Base-by-base conservation (phyloP, 176 grass and related monocot species). In the Musa troglodytarum region DNA sequence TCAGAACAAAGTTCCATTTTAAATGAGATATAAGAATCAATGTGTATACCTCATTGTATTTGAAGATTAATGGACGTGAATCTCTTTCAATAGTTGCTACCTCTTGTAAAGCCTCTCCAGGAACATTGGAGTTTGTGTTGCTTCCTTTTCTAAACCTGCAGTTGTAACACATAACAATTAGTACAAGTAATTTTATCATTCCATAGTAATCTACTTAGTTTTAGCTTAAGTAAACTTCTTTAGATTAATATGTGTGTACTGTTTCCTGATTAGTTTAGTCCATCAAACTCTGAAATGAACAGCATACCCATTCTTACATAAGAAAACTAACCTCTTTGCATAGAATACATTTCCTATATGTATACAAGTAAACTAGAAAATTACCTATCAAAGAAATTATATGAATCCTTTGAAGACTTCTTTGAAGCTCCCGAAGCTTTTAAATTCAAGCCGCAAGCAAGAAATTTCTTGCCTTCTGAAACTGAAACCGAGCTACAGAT, bases 311-410 rank as follows among this genome's bases (percentile, higher is more conserved):
- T 50, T 50, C 16, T n/a, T 49, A 50, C 29, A 4, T 43, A 9
- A n/a, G 1, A 70, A 51, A 49, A 16, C 9, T 11, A n/a, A 50
- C n/a, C 34, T 19, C 6, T 21, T 17, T 50, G 57, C 57, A 61
- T 17, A 61, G n/a, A 43, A 50, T 70, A 10, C 9, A 50, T 5
- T 20, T 11, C 11, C 43, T n/a, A 3, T 6, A 28, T 74, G 4
- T 20, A 15, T 29, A 74, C 52, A 54, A 34, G 52, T 19, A 52
- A 74, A 14, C 57, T 50, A 14, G 50, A 57, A 59, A 1, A 62
- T 71, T 86, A 97, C 94, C 90, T 91, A 62, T 87, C 85, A 85
- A 98, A 98, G 80, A 98, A 98, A 71, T 83, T 82, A 28, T 52
- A 80, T 77, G 84, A 16, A 11, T 72, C 64, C 66, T 56, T 67